A percentile compares a stretch with the other conserved stretches of the same genome.
Conservation (phyloP, 2,329 filamentous ascomycete species). For the Penicillium sp. region DNA sequence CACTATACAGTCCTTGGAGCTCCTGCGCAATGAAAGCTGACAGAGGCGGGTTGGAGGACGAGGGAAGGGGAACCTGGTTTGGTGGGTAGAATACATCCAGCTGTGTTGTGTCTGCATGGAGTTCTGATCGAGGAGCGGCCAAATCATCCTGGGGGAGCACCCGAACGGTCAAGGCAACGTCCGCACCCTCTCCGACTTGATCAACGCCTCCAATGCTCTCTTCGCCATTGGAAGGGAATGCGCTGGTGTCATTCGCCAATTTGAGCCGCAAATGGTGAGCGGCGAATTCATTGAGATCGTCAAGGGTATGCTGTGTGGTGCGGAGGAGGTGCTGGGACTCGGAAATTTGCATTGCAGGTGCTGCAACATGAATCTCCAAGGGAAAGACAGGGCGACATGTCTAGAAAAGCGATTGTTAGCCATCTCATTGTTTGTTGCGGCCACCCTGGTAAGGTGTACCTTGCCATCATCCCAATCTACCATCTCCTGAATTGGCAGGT, state of each 20-base stretch:
- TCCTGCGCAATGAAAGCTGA: constrained; percentile 77
- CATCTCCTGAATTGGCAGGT: constrained; percentile 82
- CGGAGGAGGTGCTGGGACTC: constrained; percentile 74
- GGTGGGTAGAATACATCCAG: constrained; percentile 76
- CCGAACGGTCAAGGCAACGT: constrained; percentile 67
- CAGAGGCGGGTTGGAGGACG: constrained; percentile 69
- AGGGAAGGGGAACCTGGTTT: constrained; percentile 65
- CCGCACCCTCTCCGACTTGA: constrained; percentile 26
- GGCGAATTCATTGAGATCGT: constrained; percentile 82
- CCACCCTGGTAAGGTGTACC: constrained; percentile 49
- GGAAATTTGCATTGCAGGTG: constrained; percentile 61
- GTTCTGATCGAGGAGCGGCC: constrained; percentile 57
- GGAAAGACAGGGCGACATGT: constrained; percentile 87
- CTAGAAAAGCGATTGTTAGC: constrained; percentile 47
- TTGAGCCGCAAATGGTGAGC: constrained; percentile 78
- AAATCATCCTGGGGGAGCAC: constrained; percentile 56
- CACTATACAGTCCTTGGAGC: constrained; percentile 74
- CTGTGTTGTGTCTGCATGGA: constrained; percentile 68
- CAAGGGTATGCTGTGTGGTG: constrained; percentile 80
- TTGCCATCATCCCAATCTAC: constrained; percentile 86
- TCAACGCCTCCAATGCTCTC: constrained; percentile 9
- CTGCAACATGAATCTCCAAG: constrained; percentile 74
- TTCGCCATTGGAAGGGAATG: constrained; percentile 6
- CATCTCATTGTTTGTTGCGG: neutral
- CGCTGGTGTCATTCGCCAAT: constrained; percentile 46